Percentiles rank a stretch among this genome's conserved stretches.
These are phyloP conservation scores for Leccinum rimulosum DNA, from an alignment of 768 basidiomycete genomes.

Conservation along the genomic window DNA sequence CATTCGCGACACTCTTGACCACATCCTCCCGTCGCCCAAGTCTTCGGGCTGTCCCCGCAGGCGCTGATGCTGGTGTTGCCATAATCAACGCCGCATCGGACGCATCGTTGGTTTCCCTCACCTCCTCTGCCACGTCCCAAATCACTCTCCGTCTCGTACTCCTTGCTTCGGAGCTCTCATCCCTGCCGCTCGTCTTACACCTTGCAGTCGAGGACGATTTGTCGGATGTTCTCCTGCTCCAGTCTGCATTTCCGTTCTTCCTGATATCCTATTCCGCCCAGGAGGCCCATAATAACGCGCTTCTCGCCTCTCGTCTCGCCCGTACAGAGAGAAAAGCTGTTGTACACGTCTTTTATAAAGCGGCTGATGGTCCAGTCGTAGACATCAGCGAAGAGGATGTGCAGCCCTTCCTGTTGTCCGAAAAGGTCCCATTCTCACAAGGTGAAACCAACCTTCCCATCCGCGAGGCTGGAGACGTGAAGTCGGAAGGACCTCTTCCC, in stretches of 20 bases:
- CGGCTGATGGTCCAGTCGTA: conserved; percentile 37
- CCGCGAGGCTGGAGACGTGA: not conserved
- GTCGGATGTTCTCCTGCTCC: conserved; percentile 72
- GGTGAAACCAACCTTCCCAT: conserved; percentile 33
- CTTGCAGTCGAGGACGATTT: conserved; percentile 65
- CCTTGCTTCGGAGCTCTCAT: conserved; percentile 65
- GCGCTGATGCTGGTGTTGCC: conserved; percentile 62
- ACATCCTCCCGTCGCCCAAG: conserved; percentile 39
- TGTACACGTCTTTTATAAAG: conserved; percentile 77
- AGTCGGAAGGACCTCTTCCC: conserved; percentile 5
- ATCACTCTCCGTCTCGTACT: conserved; percentile 60
- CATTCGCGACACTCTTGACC: conserved; percentile 32
- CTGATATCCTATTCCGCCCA: conserved; percentile 74
- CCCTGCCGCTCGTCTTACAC: conserved; percentile 67
- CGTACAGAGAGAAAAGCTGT: conserved; percentile 68
- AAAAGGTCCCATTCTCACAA: conserved; percentile 29
- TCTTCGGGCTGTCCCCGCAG: conserved; percentile 52
- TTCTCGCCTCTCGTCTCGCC: conserved; percentile 82
- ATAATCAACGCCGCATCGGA: conserved; percentile 46
- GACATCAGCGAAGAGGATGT: conserved; percentile 61
- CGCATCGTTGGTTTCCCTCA: conserved; percentile 56
- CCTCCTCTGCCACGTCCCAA: conserved; percentile 49
- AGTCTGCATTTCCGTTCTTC: conserved; percentile 78
- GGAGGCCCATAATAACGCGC: conserved; percentile 86
- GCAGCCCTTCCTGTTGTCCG: conserved; percentile 55